phyloP scores from a whole-genome alignment of 2,329 filamentous ascomycete species.

The Verticillium zaregamsianum region DNA sequence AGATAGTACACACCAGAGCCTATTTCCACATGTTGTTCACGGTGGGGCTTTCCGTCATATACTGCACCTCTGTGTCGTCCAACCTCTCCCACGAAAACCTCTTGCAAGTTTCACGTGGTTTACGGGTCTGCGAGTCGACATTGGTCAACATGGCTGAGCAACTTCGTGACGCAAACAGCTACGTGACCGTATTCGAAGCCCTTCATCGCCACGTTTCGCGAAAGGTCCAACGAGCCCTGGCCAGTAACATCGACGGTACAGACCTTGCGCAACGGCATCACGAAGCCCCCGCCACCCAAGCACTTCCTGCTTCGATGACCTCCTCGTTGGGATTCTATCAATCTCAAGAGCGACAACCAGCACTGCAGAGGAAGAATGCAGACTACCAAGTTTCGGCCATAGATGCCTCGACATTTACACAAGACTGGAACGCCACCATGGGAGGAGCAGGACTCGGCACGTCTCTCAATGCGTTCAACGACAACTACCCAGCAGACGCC shows the following conservation, averaged over 20 bases:
- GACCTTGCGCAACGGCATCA: neutral
- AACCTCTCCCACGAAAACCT: slow-evolving; percentile 1
- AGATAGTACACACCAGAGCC: slow-evolving; percentile 39
- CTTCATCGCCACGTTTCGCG: slow-evolving; percentile 17
- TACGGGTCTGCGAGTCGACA: slow-evolving; percentile 16
- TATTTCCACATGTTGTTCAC: slow-evolving; percentile 46
- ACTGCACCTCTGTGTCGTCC: slow-evolving; percentile 14
- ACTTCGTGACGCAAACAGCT: slow-evolving; percentile 20
- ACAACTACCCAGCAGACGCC: neutral
- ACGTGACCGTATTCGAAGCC: slow-evolving; percentile 20
- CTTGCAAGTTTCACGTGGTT: slow-evolving; percentile 3
- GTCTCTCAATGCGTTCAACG: neutral
- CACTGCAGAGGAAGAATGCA: neutral
- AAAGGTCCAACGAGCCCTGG: slow-evolving; percentile 7
- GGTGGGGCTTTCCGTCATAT: slow-evolving; percentile 33
- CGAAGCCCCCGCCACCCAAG: neutral
- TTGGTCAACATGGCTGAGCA: slow-evolving; percentile 19
- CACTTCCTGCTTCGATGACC: too few relatives aligned
- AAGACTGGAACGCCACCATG: neutral
- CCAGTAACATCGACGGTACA: neutral
- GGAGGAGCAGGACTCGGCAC: neutral
- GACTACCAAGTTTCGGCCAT: neutral
- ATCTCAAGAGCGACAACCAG: neutral
- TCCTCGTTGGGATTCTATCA: neutral
- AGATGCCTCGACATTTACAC: neutral